phyloP scores from a whole-genome alignment of 1,284 basidiomycete species.

The Sutorius eximius region DNA sequence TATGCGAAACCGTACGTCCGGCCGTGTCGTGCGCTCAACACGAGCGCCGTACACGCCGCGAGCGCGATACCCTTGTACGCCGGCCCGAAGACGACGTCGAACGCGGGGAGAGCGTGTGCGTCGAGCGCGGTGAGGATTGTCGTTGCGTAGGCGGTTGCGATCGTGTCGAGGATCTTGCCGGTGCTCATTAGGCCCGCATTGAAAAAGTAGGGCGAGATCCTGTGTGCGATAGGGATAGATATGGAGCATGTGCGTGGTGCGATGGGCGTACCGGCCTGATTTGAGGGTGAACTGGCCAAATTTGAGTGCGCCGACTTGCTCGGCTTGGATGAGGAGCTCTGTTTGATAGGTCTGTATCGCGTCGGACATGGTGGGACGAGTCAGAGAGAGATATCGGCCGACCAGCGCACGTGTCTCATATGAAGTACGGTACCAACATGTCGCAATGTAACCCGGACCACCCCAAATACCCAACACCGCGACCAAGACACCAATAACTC shows the following conservation, averaged over 20 bases:
- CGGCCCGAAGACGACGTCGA: slow-evolving; percentile 94
- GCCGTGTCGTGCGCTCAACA: slow-evolving; percentile 67
- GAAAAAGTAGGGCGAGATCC: slow-evolving; percentile 95
- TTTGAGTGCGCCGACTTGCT: slow-evolving; percentile 70
- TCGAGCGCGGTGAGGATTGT: slow-evolving; percentile 59
- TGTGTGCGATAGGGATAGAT: slow-evolving; percentile 30
- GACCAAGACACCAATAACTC: too few relatives aligned
- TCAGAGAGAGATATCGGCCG: neutral
- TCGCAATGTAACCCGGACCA: too few relatives aligned
- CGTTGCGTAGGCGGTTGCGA: slow-evolving; percentile 86
- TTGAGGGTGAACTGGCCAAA: slow-evolving; percentile 93
- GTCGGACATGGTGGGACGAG: slow-evolving; percentile 22
- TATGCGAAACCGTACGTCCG: slow-evolving; percentile 83
- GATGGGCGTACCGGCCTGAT: slow-evolving; percentile 77
- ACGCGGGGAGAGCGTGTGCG: slow-evolving; percentile 54
- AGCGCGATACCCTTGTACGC: slow-evolving; percentile 99
- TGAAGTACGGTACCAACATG: too few relatives aligned
- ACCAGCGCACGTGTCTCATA: neutral
- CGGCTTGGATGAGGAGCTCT: slow-evolving; percentile 48
- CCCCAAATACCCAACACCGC: too few relatives aligned
- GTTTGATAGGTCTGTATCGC: slow-evolving; percentile 37
- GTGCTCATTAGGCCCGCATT: slow-evolving; percentile 90
- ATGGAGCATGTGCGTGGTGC: too few relatives aligned
- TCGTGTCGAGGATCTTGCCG: slow-evolving; percentile 76
- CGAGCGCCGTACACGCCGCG: slow-evolving; percentile 83